These are phyloP conservation scores for Rubus parviflorus DNA, from an alignment of 306 rosid genomes.

Conservation along the genomic window DNA sequence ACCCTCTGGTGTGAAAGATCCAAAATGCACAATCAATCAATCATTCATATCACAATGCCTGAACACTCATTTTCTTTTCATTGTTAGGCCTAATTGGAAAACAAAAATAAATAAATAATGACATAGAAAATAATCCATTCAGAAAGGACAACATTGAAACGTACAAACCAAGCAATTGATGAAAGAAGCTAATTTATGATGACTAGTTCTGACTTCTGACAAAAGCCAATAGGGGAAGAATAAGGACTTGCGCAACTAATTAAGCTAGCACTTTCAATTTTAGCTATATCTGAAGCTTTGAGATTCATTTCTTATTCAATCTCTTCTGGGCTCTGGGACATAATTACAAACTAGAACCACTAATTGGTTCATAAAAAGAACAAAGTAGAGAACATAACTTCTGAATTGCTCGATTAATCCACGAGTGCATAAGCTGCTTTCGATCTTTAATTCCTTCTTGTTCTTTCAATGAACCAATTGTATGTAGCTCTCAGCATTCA, in stretches of 20 bases:
- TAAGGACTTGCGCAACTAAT: too few species aligned
- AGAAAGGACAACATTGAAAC: not conserved
- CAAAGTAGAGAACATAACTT: not conserved
- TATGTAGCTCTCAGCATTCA: not conserved
- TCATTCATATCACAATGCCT: constrained; percentile 5
- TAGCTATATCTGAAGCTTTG: too few species aligned
- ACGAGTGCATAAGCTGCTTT: not conserved
- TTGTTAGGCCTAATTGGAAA: constrained; percentile 5
- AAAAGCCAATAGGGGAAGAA: too few species aligned
- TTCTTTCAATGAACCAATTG: not conserved
- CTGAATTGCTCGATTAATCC: not conserved
- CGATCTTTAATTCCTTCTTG: not conserved
- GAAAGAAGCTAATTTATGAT: not conserved
- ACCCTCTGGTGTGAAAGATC: constrained; percentile 12
- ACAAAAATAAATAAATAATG: not conserved
- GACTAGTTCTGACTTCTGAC: too few species aligned
- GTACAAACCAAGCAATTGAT: not conserved
- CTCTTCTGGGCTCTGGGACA: too few species aligned
- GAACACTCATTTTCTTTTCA: constrained; percentile 21
- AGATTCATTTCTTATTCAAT: too few species aligned
- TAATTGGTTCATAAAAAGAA: not conserved
- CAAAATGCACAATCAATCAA: constrained; percentile 25
- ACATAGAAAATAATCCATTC: not conserved
- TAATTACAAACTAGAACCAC: not conserved
- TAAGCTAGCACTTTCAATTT: too few species aligned